Evolutionary conservation across 768 basidiomycete species (phyloP).

Genomic region (Flagelloscypha sp.): DNA sequence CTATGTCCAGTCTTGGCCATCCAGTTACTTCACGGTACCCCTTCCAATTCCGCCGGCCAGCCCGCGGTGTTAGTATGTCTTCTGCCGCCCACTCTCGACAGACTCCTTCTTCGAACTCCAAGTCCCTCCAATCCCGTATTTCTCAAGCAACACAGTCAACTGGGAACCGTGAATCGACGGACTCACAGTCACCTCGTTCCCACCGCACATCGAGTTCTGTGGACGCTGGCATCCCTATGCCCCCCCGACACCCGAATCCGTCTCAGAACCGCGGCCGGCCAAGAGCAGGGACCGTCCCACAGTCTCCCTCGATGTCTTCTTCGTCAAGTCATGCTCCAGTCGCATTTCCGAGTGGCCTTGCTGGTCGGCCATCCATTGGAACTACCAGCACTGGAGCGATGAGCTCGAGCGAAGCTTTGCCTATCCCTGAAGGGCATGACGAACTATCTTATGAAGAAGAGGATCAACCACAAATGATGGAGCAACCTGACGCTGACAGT

Average conservation of each 20-base stretch:
- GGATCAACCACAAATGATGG: slow-evolving; percentile 26
- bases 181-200: slow-evolving; percentile 45
- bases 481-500: slow-evolving; percentile 42
- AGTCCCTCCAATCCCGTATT: slow-evolving; percentile 29
- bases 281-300: slow-evolving; percentile 32
- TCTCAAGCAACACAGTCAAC: slow-evolving; percentile 49
- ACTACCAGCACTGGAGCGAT: slow-evolving; percentile 18
- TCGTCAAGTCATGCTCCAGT: slow-evolving; percentile 29
- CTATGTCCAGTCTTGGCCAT: slow-evolving; percentile 80
- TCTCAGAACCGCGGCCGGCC: slow-evolving; percentile 27
- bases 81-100: slow-evolving; percentile 26
- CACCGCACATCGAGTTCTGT: slow-evolving; percentile 26
- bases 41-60: slow-evolving; percentile 53
- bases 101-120: slow-evolving; percentile 29
- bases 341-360: slow-evolving; percentile 16
- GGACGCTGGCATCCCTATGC: slow-evolving; percentile 40
- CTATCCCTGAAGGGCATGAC: slow-evolving; percentile 17
- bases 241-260: slow-evolving; percentile 38
- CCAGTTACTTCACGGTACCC: slow-evolving; percentile 66
- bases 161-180: slow-evolving; percentile 53
- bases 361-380: slow-evolving; percentile 25
- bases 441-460: slow-evolving; percentile 23
- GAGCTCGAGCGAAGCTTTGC: slow-evolving; percentile 23
- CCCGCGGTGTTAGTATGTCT: slow-evolving; percentile 35
- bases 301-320: slow-evolving; percentile 19